Base-by-base conservation (phyloP, 1,284 basidiomycete genomes). In the Boletus sp. region DNA sequence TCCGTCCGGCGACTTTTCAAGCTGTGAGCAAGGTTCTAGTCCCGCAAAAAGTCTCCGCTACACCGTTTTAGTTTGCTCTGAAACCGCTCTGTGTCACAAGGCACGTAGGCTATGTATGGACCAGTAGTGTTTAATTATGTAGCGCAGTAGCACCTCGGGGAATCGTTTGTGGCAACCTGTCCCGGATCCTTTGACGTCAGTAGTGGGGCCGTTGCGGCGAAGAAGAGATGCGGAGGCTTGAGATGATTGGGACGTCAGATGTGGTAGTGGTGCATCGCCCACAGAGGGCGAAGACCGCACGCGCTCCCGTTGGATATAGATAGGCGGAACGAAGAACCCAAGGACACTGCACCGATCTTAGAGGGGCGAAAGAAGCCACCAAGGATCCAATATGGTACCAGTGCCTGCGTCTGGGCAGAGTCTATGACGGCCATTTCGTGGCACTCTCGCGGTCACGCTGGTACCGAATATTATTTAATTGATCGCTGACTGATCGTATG, bases 311-410 rank as follows among this genome's bases (percentile, higher is more conserved):
- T 25, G 27, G 40, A 27, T 35, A 36, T 23, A 47, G 42, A 29
- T 23, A 19, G 19, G 41, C 33, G 34, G 40, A 41, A 22, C 19
- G 13, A 55, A 52, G 41, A 35, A 36, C 9, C 42, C 33, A 22
- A 37, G 14, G 17, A 44, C 61, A 53, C 57, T 50, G 61, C 59
- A 58, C 42, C 38, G 42, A 60, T 26, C 33, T 43, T 49, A 55
- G 43, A 44, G 38, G 34, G 50, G 49, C 19, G 7, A 27, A 46
- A 49, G 46, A 58, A 54, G 41, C 26, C 10, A 13, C 33, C 41
- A 48, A 20, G 22, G 16, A 38, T 40, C 9, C 9, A n/a, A n/a
- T n/a, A n/a, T 7, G 0, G n/a, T 43, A 39, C 46, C 58, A 41
- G 57, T 56, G 56, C 44, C 22, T 13, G 35, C n/a, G 29, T 34